Evolutionary conservation across 306 rosid genomes (phyloP), one percentile per base, ranked within the genome.

Genomic region (Acmispon strigosus): DNA sequence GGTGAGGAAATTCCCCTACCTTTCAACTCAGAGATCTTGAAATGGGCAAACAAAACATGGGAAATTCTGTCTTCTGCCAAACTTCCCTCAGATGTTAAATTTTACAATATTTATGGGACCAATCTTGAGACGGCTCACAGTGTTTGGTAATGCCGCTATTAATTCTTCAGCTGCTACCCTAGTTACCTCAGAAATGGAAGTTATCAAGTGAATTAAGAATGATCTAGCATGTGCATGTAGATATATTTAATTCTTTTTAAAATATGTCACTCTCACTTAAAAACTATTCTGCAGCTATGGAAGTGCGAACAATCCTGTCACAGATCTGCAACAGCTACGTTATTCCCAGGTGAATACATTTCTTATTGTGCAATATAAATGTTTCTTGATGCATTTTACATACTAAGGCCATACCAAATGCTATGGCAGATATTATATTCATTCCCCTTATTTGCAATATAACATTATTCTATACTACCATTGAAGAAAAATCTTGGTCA

Each of bases 21-120:
- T 48, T 94, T 89, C 77, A 94, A 91, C 79, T 36, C 55, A 75
- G 92, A 94, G 70, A 91, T 94, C 72, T 55, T 86, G 84, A 76
- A 89, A 75, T 94, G 97, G 97, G 92, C 96, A 58, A 82, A 89
- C 70, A 85, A 87, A 87, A 94, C 99, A 6, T 81, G 84, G 65
- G 69, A 83, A 66, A 71, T 89, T 72, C 78, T 94, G 59, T 82
- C 90, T 69, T 73, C 60, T 66, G 97, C 99, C n/a, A 86, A 85
- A 87, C 88, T 94, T 70, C 99, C 99, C 52, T 36, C 97, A 0
- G 47, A 77, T 54, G 95, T 94, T 71, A 91, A 94, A 80, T 94
- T 94, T 81, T 94, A 86, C 88, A 91, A 89, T 69, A 82, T 94
- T 82, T 94, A 94, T 51, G 99, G 91, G 81, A 84, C 73, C 61